Evolutionary conservation across 225 moss, liverwort and hornwort genomes (phyloP), one percentile per base, ranked within the genome.

Genomic region (Climacium dendroides): DNA sequence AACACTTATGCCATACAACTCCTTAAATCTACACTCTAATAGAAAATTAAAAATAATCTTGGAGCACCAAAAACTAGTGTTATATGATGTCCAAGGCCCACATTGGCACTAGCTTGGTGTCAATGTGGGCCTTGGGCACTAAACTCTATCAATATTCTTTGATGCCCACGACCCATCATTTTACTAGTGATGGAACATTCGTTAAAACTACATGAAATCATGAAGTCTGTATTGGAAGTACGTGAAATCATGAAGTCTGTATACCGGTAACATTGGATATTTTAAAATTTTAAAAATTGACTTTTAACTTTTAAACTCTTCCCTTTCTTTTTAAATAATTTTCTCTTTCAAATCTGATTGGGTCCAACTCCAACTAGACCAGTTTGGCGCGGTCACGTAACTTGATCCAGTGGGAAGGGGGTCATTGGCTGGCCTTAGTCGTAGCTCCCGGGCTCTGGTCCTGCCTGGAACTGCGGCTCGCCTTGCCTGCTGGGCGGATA

Each of bases 81-180:
- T 16, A 47, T 0, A 41, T 8, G 2, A 25, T 43, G 30, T 0
- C 2, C 6, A 18, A 3, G 2, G 6, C 2, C 11, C 11, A 45
- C 29, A 3, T 72, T 72, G 10, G 3, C 16, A 45, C 2, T 45
- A 72, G 3, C 15, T 43, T 71, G 10, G 10, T 45, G 18, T 10
- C 29, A 73, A 45, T 28, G 10, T 72, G 10, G 5, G 5, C 25
- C 9, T 10, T 9, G 6, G 6, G 15, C 6, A 10, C 5, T 10
- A 71, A 26, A 3, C 26, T 43, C 9, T 72, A 11, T 28, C 2
- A 73, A 4, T 47, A 18, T 47, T 73, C 29, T 1, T 47, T 30
- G 0, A 5, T 43, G 6, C 43, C 3, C 0, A 43, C 26, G 15
- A 18, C 3, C 47, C 47, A 48, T 19, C 19, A 74, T 74, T 48